phyloP scores from a whole-genome alignment of 768 basidiomycete species.

The Agrocybe praecox region DNA sequence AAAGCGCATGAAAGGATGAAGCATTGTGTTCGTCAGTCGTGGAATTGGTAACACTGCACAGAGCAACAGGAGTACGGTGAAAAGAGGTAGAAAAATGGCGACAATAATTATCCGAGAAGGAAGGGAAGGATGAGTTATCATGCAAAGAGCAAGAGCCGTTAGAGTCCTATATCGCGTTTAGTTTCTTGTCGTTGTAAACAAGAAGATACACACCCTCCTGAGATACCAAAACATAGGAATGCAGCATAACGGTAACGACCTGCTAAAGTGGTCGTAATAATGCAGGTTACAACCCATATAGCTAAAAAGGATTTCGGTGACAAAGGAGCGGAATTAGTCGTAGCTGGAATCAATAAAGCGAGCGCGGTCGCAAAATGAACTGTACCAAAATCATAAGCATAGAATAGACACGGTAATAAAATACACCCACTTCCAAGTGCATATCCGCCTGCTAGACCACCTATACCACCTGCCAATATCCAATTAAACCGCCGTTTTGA shows the following conservation, averaged over 20 bases:
- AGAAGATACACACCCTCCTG: conserved; percentile 53
- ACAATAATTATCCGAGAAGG: conserved; percentile 47
- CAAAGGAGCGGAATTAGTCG: conserved; percentile 44
- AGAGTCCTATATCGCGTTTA: conserved; percentile 32
- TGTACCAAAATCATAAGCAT: conserved; percentile 7
- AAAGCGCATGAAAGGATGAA: conserved; percentile 52
- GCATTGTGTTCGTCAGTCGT: conserved; percentile 40
- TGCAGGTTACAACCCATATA: conserved; percentile 57
- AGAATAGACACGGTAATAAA: background rate
- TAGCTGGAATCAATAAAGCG: conserved; percentile 55
- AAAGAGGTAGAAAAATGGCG: conserved; percentile 32
- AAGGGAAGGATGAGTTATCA: conserved; percentile 58
- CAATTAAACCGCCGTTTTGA: conserved; percentile 36
- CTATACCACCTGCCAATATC: conserved; percentile 61
- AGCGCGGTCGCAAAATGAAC: conserved; percentile 66
- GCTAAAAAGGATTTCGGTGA: conserved; percentile 56
- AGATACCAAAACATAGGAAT: conserved; percentile 46
- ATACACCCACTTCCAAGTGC: conserved; percentile 55
- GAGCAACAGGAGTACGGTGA: conserved; percentile 36
- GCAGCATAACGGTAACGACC: conserved; percentile 59
- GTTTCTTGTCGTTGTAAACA: background rate
- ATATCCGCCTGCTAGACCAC: conserved; percentile 61
- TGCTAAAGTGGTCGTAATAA: conserved; percentile 48
- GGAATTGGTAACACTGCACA: conserved; percentile 39
- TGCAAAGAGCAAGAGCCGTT: conserved; percentile 50